Conservation (phyloP, 2,329 filamentous ascomycete genomes). For the Leptographium radiaticola region DNA sequence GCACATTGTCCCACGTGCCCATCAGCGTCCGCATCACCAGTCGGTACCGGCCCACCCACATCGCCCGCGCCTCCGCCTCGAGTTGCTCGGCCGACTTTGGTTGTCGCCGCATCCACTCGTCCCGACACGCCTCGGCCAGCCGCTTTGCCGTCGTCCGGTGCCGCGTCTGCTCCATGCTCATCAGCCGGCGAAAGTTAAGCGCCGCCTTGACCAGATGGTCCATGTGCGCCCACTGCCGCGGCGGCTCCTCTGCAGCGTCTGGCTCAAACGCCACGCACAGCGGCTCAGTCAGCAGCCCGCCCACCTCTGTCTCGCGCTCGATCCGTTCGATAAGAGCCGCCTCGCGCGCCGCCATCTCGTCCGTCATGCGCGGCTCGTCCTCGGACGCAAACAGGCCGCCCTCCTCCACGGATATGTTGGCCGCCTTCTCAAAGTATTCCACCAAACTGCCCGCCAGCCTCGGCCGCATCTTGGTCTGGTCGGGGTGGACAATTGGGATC, state of each 20-base stretch:
- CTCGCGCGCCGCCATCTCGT: conserved; percentile 53
- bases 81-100: conserved; percentile 71
- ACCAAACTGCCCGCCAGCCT: conserved; percentile 41
- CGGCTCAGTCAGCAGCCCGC: conserved; percentile 59
- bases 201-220: conserved; percentile 77
- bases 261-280: conserved; percentile 61
- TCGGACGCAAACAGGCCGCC: conserved; percentile 43
- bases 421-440: conserved; percentile 42
- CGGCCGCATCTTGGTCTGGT: conserved; percentile 38
- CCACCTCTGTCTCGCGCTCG: conserved; percentile 58
- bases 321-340: conserved; percentile 57
- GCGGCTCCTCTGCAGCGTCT: conserved; percentile 59
- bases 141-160: conserved; percentile 69
- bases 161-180: conserved; percentile 64
- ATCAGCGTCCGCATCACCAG: conserved; percentile 47
- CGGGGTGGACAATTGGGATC: conserved; percentile 47
- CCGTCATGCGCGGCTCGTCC: conserved; percentile 42
- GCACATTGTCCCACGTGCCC: conserved; percentile 53
- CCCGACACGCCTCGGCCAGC: conserved; percentile 63
- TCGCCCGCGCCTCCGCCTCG: conserved; percentile 59
- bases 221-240: conserved; percentile 69
- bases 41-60: conserved; percentile 56
- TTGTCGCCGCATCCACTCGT: conserved; percentile 61
- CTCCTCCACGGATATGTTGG: conserved; percentile 39
- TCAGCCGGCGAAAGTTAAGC: conserved; percentile 65